These are phyloP conservation scores for Mycena metata DNA, from an alignment of 768 basidiomycete species.

Conservation along the genomic window DNA sequence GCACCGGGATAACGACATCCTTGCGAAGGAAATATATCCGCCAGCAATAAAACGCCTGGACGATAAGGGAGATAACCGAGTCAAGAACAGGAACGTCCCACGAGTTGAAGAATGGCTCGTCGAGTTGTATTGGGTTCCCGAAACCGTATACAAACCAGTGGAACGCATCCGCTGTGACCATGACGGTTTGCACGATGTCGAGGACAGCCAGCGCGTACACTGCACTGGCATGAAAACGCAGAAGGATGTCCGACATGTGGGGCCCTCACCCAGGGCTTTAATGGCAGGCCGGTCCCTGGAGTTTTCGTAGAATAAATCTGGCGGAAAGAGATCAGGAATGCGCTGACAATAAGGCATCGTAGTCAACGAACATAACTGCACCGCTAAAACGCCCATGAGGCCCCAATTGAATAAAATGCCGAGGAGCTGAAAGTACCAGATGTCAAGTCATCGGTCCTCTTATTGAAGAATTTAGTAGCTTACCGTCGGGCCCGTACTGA, in stretches of 20 bases:
- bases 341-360: no score
- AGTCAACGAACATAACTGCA: conserved; percentile 24
- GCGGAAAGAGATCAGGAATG: not conserved
- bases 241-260: conserved; percentile 11
- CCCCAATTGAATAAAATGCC: conserved; percentile 31
- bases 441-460: no score
- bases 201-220: conserved; percentile 40
- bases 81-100: conserved; percentile 41
- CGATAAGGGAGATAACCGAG: conserved; percentile 38
- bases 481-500: no score
- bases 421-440: no score
- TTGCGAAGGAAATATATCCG: conserved; percentile 36
- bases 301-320: conserved; percentile 27
- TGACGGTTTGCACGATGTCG: conserved; percentile 39
- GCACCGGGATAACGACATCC: conserved; percentile 15
- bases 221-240: conserved; percentile 24
- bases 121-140: conserved; percentile 30
- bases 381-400: conserved; percentile 30
- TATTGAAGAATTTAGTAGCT: no score
- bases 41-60: conserved; percentile 41
- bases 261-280: conserved; percentile 28
- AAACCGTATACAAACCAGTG: conserved; percentile 44
- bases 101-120: conserved; percentile 35
- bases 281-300: conserved; percentile 25
- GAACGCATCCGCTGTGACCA: conserved; percentile 42